These are phyloP conservation scores for Populus alba DNA, from an alignment of 345 rosid genomes.

Conservation along the genomic window DNA sequence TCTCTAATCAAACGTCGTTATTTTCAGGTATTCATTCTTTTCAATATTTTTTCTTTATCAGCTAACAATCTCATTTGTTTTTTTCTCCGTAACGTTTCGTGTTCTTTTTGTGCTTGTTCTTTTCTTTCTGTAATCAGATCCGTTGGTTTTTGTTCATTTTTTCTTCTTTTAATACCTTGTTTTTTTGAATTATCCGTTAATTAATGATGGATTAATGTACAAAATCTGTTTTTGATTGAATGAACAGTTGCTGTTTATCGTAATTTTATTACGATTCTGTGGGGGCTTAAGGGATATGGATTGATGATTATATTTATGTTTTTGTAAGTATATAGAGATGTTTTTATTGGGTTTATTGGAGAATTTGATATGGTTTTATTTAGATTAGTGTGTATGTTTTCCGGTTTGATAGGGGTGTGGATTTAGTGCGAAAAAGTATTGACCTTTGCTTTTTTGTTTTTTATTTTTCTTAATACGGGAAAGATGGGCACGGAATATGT, in stretches of 20 bases:
- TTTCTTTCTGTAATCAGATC: neutral
- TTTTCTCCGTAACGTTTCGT: neutral
- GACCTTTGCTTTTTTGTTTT: neutral
- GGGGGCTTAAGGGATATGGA: neutral
- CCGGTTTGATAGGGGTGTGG: neutral
- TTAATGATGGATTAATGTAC: neutral
- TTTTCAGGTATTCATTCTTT: neutral
- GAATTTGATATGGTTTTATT: neutral
- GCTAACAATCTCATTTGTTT: neutral
- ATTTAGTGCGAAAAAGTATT: neutral
- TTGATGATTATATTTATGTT: too few relatives aligned
- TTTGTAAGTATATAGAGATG: too few relatives aligned
- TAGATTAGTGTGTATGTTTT: neutral
- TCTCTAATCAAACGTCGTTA: neutral
- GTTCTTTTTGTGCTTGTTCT: neutral
- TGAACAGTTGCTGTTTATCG: neutral
- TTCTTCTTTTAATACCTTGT: neutral
- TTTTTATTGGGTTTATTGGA: neutral
- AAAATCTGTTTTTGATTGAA: neutral
- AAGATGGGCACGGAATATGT: neutral
- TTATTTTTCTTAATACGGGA: neutral
- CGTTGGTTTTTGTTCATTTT: neutral
- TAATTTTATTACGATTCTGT: neutral
- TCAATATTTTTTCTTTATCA: neutral
- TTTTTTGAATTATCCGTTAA: neutral